Percentiles rank a stretch among this genome's conserved stretches.
phyloP scores from a whole-genome alignment of 2,329 filamentous ascomycete species.

The Domatiomyces catenatus region DNA sequence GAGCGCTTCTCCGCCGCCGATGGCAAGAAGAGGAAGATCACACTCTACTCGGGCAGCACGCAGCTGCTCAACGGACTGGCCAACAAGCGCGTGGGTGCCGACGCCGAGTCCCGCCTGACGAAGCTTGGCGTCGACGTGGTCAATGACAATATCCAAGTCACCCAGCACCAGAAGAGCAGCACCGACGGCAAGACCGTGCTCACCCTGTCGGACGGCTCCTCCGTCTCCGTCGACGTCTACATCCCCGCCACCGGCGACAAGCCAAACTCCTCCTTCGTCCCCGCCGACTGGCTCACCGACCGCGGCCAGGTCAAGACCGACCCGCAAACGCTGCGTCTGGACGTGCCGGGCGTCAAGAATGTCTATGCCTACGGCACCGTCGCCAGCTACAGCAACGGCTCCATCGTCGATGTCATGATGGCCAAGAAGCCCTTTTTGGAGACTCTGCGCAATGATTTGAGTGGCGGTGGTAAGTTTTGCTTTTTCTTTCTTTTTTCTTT shows the following conservation, averaged over 20 bases:
- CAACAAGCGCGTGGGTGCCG: constrained; percentile 21
- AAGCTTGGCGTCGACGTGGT: constrained; percentile 34
- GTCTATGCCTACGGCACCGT: constrained; percentile 16
- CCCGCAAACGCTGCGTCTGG: constrained; percentile 15
- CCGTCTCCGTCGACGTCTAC: constrained; percentile 35
- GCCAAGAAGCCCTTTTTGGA: constrained; percentile 13
- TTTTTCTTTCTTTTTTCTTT: neutral
- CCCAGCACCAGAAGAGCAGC: constrained; percentile 18
- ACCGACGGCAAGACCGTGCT: constrained; percentile 29
- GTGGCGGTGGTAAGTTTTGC: constrained; percentile 12
- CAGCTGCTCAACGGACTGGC: constrained; percentile 30
- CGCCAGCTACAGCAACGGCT: constrained; percentile 17
- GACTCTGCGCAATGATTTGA: constrained; percentile 15
- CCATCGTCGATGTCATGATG: constrained; percentile 14
- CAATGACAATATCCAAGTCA: constrained; percentile 24
- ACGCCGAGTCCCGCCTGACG: constrained; percentile 32
- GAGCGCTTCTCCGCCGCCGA: constrained; percentile 19
- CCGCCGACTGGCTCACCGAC: constrained; percentile 30
- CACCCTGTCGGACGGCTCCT: constrained; percentile 32
- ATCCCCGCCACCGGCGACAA: constrained; percentile 37
- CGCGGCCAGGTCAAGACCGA: constrained; percentile 37
- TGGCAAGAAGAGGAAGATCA: constrained; percentile 24
- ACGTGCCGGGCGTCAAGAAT: constrained; percentile 13
- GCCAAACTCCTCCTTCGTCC: constrained; percentile 40
- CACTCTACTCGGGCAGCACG: constrained; percentile 27